Percentiles rank a stretch among this genome's conserved stretches.
Evolutionary conservation across 2,329 filamentous ascomycete species (phyloP).

Genomic region (Alternaria triticina): DNA sequence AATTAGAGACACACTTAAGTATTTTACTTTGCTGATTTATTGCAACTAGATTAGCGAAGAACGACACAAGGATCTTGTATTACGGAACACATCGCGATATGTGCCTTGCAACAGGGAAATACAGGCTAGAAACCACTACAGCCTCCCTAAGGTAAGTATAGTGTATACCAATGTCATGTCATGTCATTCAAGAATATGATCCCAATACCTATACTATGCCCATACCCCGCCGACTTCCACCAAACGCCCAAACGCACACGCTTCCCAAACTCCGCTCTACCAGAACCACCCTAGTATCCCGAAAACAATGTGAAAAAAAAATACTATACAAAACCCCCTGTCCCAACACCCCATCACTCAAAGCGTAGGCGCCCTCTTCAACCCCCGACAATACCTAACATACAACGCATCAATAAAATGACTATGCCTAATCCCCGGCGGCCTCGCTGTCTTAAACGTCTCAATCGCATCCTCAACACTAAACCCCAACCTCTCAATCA

Average conservation of each 20-base stretch:
- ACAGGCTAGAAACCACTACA: no score
- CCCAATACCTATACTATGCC: not conserved
- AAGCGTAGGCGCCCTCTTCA: conserved; percentile 46
- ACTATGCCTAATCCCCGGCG: conserved; percentile 85
- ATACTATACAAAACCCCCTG: conserved; percentile 10
- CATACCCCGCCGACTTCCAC: not conserved
- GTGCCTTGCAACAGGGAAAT: no score
- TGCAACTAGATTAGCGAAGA: no score
- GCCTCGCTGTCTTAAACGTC: conserved; percentile 73
- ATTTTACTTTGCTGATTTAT: no score
- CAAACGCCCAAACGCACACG: conserved; percentile 5
- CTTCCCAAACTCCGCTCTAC: not conserved
- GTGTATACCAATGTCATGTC: not conserved
- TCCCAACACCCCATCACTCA: no score
- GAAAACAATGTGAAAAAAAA: not conserved
- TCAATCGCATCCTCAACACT: conserved; percentile 78
- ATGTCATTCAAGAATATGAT: not conserved
- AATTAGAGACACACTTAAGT: no score
- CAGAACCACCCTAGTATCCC: not conserved
- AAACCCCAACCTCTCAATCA: conserved; percentile 81
- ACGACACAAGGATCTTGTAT: no score
- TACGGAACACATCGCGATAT: no score
- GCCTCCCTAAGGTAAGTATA: no score
- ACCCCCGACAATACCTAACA: conserved; percentile 71
- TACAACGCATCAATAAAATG: conserved; percentile 87